Evolutionary conservation across 441 rosid genomes (phyloP), one percentile per base, ranked within the genome.

Genomic region (Eruca vesicaria): DNA sequence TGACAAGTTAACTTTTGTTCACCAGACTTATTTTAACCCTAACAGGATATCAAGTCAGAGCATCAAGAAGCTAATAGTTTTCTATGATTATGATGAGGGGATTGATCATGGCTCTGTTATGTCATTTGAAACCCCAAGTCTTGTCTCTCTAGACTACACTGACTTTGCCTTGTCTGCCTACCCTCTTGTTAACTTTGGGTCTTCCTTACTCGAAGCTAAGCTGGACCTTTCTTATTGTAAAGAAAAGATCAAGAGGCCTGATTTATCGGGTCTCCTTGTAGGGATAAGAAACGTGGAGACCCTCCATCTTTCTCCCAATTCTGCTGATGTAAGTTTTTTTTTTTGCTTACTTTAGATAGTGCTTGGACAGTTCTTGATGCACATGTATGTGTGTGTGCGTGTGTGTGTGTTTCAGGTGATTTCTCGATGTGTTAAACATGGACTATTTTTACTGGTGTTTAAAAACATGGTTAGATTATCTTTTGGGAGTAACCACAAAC

Each of bases 391-490:
- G n/a, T n/a, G n/a, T n/a, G n/a, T n/a, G n/a, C n/a, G n/a, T 2
- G 6, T 60, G 48, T 60, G 38, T 21, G 9, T 56, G 36, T 55
- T 55, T 21, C 28, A 55, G 59, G 15, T 10, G n/a, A 55, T 20
- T 4, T 55, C 15, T 55, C 15, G 21, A 20, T 53, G 72, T 48
- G 21, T 48, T 33, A 2, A 29, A 15, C 0, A 19, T 28, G 63
- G 63, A 55, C 21, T 55, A n/a, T 0, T 21, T 20, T 45, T 68
- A 55, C 72, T 63, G 4, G 20, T 72, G 18, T 72, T 72, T 14
- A 12, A 72, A 7, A 72, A 72, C 28, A 70, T 72, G n/a, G 43
- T 63, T 7, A 73, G 0, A 0, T 64, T 73, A 9, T 64, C 64
- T 8, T 55, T 64, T 9, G 64, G 41, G 38, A 11, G 43, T 36